Conservation (phyloP, 306 rosid genomes). For the Carpinus viminea region DNA sequence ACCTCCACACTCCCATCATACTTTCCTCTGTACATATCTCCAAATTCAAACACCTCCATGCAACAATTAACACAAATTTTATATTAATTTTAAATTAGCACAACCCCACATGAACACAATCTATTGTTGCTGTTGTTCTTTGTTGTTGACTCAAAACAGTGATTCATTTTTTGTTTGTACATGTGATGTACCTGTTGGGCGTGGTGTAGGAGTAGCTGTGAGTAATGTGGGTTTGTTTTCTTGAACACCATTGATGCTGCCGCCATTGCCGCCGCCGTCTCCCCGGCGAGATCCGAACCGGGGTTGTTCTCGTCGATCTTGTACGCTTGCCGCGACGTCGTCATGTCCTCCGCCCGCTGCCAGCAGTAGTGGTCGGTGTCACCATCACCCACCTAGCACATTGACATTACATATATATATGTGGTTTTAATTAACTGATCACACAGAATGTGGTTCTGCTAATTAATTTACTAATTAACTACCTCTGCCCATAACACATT, state of each 20-base stretch:
- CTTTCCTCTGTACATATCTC: conserved; percentile 80
- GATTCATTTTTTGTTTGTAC: too few species aligned
- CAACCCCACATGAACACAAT: not conserved
- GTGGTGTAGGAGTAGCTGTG: conserved; percentile 82
- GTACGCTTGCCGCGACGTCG: conserved; percentile 90
- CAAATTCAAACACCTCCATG: conserved; percentile 83
- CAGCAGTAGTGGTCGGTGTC: conserved; percentile 98
- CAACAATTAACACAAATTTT: not conserved
- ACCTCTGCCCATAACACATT: conserved; percentile 96
- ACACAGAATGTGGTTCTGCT: not conserved
- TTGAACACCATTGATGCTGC: conserved; percentile 81
- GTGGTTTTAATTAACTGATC: not conserved
- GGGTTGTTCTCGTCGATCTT: conserved; percentile 78
- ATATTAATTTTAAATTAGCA: not conserved
- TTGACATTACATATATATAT: not conserved
- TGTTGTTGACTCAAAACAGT: not conserved
- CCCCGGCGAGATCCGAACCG: conserved; percentile 98
- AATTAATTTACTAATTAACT: too few species aligned
- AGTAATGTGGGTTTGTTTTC: conserved; percentile 81
- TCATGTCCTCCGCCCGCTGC: conserved; percentile 99
- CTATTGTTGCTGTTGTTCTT: too few species aligned
- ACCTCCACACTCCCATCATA: conserved; percentile 77
- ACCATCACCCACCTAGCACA: conserved; percentile 86
- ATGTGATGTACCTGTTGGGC: conserved; percentile 63
- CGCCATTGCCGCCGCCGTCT: conserved; percentile 92